Percentiles rank a stretch among this genome's conserved stretches.
Conservation (phyloP, 2,329 filamentous ascomycete species). For the Botrytis porri region DNA sequence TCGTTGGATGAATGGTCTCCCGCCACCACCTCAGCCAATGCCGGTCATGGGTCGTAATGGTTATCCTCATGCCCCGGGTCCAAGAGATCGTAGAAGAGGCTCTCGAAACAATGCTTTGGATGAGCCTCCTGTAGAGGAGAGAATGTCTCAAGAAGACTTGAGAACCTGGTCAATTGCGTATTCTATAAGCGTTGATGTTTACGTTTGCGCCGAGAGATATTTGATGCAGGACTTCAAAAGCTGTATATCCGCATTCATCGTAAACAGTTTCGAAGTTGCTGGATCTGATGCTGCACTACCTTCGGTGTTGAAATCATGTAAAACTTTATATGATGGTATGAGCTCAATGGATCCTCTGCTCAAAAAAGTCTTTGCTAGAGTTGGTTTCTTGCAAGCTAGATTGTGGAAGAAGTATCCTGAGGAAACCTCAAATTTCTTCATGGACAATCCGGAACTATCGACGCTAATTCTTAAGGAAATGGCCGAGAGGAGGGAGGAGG, state of each 20-base stretch:
- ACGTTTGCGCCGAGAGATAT: conserved; percentile 49
- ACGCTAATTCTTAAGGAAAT: conserved; percentile 49
- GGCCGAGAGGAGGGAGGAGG: conserved; percentile 44
- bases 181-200: conserved; percentile 48
- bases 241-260: conserved; percentile 43
- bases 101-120: conserved; percentile 26
- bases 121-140: conserved; percentile 26
- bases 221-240: conserved; percentile 47
- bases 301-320: conserved; percentile 44
- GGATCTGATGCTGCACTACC: conserved; percentile 35
- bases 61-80: conserved; percentile 23
- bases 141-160: conserved; percentile 45
- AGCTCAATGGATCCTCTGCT: conserved; percentile 45
- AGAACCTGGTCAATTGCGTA: conserved; percentile 48
- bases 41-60: conserved; percentile 27
- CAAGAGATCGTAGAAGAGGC: conserved; percentile 26
- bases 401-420: conserved; percentile 44
- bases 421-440: conserved; percentile 45
- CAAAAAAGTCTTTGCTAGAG: conserved; percentile 49
- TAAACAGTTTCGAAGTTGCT: conserved; percentile 43
- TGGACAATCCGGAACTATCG: conserved; percentile 46
- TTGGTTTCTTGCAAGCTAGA: conserved; percentile 47
- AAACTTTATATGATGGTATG: conserved; percentile 45
- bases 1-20: conserved; percentile 25
- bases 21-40: conserved; percentile 25